Evolutionary conservation across 2,329 filamentous ascomycete species (phyloP).

Genomic region (Colletotrichum australisinense): DNA sequence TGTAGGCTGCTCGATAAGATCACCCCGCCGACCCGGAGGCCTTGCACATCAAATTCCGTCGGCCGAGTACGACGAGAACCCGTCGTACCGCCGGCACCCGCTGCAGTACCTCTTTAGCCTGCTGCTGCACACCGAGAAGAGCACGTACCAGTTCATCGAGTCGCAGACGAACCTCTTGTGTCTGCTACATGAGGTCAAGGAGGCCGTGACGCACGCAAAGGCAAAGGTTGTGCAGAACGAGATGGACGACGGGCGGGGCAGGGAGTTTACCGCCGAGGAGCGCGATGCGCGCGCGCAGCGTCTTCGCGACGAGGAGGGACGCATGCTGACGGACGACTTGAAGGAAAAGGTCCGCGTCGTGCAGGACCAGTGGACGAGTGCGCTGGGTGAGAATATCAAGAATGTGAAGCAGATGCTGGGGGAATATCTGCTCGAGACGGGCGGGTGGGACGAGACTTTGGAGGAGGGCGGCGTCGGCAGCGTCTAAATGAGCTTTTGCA

Average conservation of each 20-base stretch:
- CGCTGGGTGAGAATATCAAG: slow-evolving; percentile 81
- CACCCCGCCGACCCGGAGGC: slow-evolving; percentile 58
- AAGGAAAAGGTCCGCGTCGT: slow-evolving; percentile 94
- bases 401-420: slow-evolving; percentile 80
- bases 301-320: slow-evolving; percentile 75
- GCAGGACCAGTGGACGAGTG: slow-evolving; percentile 90
- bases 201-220: slow-evolving; percentile 77
- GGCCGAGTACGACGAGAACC: slow-evolving; percentile 87
- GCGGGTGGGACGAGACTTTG: slow-evolving; percentile 88
- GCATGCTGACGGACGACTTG: slow-evolving; percentile 81
- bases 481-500: slow-evolving; percentile 44
- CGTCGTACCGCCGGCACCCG: slow-evolving; percentile 81
- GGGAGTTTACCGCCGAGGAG: slow-evolving; percentile 45
- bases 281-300: slow-evolving; percentile 58
- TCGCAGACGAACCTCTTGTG: slow-evolving; percentile 92
- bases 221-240: slow-evolving; percentile 76
- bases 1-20: slow-evolving; percentile 83
- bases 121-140: slow-evolving; percentile 88
- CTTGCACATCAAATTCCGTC: slow-evolving; percentile 84
- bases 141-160: slow-evolving; percentile 97
- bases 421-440: slow-evolving; percentile 77
- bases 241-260: slow-evolving; percentile 54
- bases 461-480: slow-evolving; percentile 67
- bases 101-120: slow-evolving; percentile 91
- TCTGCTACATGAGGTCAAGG: slow-evolving; percentile 89